phyloP scores from a whole-genome alignment of 1,139 yeast species.

The Pneumocystis murina region DNA sequence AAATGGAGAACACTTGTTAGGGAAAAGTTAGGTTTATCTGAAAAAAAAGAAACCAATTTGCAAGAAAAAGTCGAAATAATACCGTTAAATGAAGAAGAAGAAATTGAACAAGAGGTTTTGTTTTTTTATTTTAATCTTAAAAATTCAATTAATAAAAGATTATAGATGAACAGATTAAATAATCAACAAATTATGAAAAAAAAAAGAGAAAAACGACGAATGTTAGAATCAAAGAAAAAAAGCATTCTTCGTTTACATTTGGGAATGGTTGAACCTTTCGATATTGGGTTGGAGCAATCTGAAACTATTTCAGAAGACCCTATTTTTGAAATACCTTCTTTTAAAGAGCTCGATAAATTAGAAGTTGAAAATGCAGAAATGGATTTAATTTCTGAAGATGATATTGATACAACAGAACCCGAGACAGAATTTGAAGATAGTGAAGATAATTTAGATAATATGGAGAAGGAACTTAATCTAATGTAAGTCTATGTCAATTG shows the following conservation, averaged over 20 bases:
- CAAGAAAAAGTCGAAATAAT: conserved; percentile 41
- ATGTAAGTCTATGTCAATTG: background rate
- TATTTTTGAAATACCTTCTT: conserved; percentile 63
- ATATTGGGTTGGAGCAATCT: conserved; percentile 90
- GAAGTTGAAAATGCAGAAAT: conserved; percentile 70
- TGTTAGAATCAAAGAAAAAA: conserved; percentile 72
- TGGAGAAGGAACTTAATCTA: conserved; percentile 12
- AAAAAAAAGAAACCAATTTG: conserved; percentile 30
- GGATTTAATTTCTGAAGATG: conserved; percentile 36
- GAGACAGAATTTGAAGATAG: conserved; percentile 30
- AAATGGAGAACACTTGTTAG: conserved; percentile 85
- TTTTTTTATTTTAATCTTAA: background rate
- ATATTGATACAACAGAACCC: conserved; percentile 17
- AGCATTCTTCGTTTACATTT: conserved; percentile 85
- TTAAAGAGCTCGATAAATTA: conserved; percentile 73
- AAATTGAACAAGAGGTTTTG: conserved; percentile 55
- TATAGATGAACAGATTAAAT: conserved; percentile 41
- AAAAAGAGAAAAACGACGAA: conserved; percentile 68
- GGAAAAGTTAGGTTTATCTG: conserved; percentile 56
- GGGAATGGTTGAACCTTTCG: conserved; percentile 89
- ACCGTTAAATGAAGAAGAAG: conserved; percentile 73
- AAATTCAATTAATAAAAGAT: background rate
- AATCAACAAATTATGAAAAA: conserved; percentile 53
- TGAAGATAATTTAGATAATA: conserved; percentile 56
- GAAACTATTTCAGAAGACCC: conserved; percentile 55